Percentiles rank a stretch among this genome's conserved stretches.
Evolutionary conservation across 208 protist genomes (phyloP).

Genomic region (Leptomonas pyrrhocoris): DNA sequence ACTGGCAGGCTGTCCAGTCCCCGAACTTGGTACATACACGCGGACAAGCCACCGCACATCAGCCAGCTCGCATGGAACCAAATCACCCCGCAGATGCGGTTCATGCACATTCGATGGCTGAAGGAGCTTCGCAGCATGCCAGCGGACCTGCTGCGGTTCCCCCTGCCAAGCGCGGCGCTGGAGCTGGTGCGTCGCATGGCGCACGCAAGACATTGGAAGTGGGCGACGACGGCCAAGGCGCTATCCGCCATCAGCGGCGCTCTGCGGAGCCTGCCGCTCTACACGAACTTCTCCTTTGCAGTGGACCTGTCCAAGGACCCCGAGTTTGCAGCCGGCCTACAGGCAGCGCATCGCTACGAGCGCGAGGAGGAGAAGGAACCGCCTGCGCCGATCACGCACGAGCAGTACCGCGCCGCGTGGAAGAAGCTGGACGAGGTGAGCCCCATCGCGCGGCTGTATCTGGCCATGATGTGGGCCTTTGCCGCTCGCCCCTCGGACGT

Average conservation of each 20-base stretch:
- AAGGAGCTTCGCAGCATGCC: slow-evolving; percentile 54
- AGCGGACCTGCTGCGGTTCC: slow-evolving; percentile 41
- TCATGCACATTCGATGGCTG: slow-evolving; percentile 79
- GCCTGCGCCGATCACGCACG: background rate
- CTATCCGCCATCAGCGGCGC: background rate
- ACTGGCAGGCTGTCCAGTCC: too few species aligned
- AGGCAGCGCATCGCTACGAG: background rate
- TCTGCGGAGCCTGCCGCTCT: background rate
- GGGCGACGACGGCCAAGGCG: background rate
- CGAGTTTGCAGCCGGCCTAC: too few species aligned
- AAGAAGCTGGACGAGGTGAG: too few species aligned
- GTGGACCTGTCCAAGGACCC: background rate
- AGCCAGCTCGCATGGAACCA: too few species aligned
- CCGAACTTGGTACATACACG: too few species aligned
- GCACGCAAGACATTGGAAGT: background rate
- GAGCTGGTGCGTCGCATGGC: background rate
- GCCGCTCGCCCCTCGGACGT: too few species aligned
- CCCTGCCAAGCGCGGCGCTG: slow-evolving; percentile 31
- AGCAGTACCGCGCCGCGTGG: background rate
- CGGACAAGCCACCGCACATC: too few species aligned
- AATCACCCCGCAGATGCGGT: too few species aligned
- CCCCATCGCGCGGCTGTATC: background rate
- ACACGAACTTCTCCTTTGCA: background rate
- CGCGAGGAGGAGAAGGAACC: background rate
- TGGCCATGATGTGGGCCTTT: slow-evolving; percentile 1